Evolutionary conservation across 257 asterid genomes (phyloP).

Genomic region (Thymus quinquecostatus): DNA sequence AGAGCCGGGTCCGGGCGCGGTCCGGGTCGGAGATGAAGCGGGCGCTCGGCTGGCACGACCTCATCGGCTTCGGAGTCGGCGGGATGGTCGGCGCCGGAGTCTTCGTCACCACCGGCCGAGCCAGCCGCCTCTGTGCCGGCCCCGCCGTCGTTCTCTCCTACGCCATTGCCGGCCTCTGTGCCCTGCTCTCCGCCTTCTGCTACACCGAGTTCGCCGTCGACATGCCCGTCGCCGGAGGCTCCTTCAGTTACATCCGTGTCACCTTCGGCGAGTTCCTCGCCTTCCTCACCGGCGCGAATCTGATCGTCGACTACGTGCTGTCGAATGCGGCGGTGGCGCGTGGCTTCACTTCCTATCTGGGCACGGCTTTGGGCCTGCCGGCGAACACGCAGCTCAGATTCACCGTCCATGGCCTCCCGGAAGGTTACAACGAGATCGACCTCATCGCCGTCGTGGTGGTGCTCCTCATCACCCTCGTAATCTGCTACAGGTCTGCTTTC

Average conservation of each 20-base stretch:
- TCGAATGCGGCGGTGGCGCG: conserved; percentile 98
- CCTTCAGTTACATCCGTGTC: conserved; percentile 90
- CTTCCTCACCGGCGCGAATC: conserved; percentile 83
- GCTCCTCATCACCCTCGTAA: conserved; percentile 37
- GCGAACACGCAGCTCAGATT: conserved; percentile 50
- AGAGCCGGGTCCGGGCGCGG: conserved; percentile 51
- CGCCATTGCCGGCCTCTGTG: conserved; percentile 97
- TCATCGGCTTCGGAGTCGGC: conserved; percentile 82
- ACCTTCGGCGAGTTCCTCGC: conserved; percentile 93
- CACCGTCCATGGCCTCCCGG: conserved; percentile 55
- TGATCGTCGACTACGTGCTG: conserved; percentile 81
- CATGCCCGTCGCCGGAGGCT: conserved; percentile 99
- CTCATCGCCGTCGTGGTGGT: conserved; percentile 76
- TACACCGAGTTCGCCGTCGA: conserved; percentile 98
- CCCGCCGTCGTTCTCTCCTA: conserved; percentile 86
- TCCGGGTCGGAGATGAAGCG: conserved; percentile 74
- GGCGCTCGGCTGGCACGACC: conserved; percentile 80
- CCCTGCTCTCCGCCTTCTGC: conserved; percentile 96
- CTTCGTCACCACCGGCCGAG: conserved; percentile 80
- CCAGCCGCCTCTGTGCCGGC: conserved; percentile 64
- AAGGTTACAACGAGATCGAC: conserved; percentile 85
- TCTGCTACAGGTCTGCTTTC: conserved; percentile 33
- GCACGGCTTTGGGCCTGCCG: conserved; percentile 75
- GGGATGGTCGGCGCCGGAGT: conserved; percentile 99
- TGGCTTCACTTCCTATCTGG: conserved; percentile 79